Base-by-base conservation (phyloP, 257 asterid genomes). In the Marsdenia floribunda region DNA sequence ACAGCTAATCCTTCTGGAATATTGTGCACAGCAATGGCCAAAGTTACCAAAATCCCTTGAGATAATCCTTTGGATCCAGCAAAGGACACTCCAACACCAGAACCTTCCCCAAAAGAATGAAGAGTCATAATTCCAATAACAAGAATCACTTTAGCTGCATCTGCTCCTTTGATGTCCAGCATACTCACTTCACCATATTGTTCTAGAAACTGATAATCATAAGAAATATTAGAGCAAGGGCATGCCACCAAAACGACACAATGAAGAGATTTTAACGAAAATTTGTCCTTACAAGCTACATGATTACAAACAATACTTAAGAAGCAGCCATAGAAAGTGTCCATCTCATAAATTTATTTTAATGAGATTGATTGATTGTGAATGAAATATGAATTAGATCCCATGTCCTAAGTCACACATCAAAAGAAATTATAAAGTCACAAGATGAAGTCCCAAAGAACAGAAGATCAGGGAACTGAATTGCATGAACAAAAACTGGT, bases 1-100 rank as follows among this genome's bases (percentile, higher is more conserved):
- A 95, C 99, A 83, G 99, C 98, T 76, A 95, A 87, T 38, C 99
- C 99, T 87, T 95, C 99, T 0, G 99, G 99, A 81, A 95, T 95
- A 59, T 95, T 95, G 86, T 95, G 99, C 81, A 95, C 98, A n/a
- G 99, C 98, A 68, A 95, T 95, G 76, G 99, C 99, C 80, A 90
- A 82, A n/a, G 99, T 92, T 66, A 95, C 90, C 86, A 95, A 81
- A 71, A 95, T 66, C 71, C 99, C 99, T 80, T 95, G 97, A 10
- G 98, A 86, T 80, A 95, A 81, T 53, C 99, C 99, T 83, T 91
- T 92, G 40, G 99, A 92, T 66, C 99, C 97, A 75, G 99, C 99
- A 83, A 92, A 95, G 58, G 99, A 95, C 79, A 95, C 99, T 79
- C 99, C 99, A 64, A 95, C 99, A 35, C 99, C 99, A 70, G 99